phyloP scores from a whole-genome alignment of 768 basidiomycete genomes.

The Omphalotus guepiniiformis region DNA sequence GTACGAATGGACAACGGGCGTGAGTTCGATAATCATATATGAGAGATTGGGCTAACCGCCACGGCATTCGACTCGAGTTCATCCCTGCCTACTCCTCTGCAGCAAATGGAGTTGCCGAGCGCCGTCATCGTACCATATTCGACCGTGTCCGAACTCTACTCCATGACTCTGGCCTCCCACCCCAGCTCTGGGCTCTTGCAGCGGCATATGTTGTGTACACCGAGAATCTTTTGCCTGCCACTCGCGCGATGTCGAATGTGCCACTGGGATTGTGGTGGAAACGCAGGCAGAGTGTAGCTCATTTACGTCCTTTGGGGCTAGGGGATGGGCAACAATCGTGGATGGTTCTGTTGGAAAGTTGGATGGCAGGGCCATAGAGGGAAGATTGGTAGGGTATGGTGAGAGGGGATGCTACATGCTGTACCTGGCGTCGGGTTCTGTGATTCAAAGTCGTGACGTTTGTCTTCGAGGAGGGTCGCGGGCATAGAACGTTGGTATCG shows the following conservation, averaged over 20 bases:
- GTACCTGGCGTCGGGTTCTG: not conserved
- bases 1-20: constrained; percentile 20
- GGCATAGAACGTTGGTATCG: not conserved
- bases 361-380: not conserved
- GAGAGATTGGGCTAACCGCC: constrained; percentile 6
- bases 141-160: constrained; percentile 2
- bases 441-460: constrained; percentile 1
- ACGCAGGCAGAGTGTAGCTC: not conserved
- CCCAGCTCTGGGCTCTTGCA: not conserved
- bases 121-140: not conserved
- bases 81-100: constrained; percentile 20
- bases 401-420: not conserved
- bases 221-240: not conserved
- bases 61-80: constrained; percentile 17
- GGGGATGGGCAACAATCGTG: constrained; percentile 1
- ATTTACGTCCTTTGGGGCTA: not conserved
- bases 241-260: not conserved
- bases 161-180: not conserved
- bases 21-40: constrained; percentile 14
- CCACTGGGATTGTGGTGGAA: not conserved
- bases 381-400: not conserved
- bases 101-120: constrained; percentile 24
- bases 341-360: not conserved
- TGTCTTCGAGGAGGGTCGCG: not conserved
- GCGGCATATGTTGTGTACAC: constrained; percentile 2